A percentile compares a stretch with the other conserved stretches of the same genome.
Conservation (phyloP, 768 basidiomycete genomes). For the Russula olivacea region DNA sequence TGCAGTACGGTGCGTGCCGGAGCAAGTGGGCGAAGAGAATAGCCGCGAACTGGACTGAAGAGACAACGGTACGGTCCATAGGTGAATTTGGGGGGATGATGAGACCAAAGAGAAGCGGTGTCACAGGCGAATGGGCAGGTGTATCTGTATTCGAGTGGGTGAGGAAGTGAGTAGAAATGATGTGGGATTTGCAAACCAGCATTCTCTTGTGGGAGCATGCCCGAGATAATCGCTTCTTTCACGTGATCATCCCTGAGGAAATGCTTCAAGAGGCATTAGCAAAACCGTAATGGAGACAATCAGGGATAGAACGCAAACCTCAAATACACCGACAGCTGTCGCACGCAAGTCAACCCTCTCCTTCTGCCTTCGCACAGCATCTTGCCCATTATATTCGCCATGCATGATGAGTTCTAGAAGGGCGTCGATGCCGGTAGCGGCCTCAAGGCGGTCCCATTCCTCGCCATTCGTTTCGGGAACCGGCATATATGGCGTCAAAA, state of each 20-base stretch:
- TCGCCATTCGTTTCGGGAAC: slow-evolving; percentile 81
- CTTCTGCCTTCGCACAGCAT: slow-evolving; percentile 50
- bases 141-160: slow-evolving; percentile 21
- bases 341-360: slow-evolving; percentile 70
- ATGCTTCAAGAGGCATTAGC: slow-evolving; percentile 42
- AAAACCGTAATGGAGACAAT: background rate
- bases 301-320: slow-evolving; percentile 43
- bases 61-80: slow-evolving; percentile 50
- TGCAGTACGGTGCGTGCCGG: slow-evolving; percentile 57
- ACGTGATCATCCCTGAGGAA: slow-evolving; percentile 72
- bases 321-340: slow-evolving; percentile 76
- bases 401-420: slow-evolving; percentile 78
- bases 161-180: slow-evolving; percentile 29
- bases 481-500: slow-evolving; percentile 67
- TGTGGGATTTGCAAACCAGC: slow-evolving; percentile 33
- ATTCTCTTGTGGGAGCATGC: slow-evolving; percentile 57
- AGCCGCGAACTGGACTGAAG: slow-evolving; percentile 66
- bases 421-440: slow-evolving; percentile 73
- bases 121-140: slow-evolving; percentile 43
- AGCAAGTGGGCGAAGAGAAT: slow-evolving; percentile 79
- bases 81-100: slow-evolving; percentile 55
- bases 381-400: slow-evolving; percentile 76
- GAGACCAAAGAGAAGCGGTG: slow-evolving; percentile 67
- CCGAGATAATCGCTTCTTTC: slow-evolving; percentile 59
- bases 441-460: slow-evolving; percentile 86